Evolutionary conservation across 2,329 filamentous ascomycete species (phyloP).

Genomic region (Hypoxylon sp.): DNA sequence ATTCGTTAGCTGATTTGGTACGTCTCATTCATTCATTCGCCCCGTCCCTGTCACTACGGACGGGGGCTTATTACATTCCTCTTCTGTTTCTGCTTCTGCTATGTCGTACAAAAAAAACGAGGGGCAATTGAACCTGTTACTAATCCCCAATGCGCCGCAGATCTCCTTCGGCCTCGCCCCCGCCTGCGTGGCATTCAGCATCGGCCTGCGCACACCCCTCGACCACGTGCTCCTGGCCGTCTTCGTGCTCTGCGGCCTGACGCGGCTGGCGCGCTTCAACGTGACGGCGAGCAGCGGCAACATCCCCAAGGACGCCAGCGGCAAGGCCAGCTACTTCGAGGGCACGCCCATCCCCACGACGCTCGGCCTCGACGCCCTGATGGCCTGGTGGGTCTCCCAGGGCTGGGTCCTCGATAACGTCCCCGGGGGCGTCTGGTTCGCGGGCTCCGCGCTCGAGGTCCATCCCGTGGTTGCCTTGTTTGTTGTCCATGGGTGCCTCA

Average conservation of each 20-base stretch:
- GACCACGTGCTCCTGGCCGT: constrained; percentile 87
- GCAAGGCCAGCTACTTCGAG: constrained; percentile 97
- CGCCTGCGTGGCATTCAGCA: constrained; percentile 86
- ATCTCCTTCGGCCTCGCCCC: constrained; percentile 96
- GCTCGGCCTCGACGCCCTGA: constrained; percentile 82
- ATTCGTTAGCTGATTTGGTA: constrained; percentile 96
- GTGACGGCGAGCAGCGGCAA: constrained; percentile 81
- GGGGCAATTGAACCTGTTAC: neutral
- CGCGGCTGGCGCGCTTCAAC: constrained; percentile 95
- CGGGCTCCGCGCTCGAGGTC: constrained; percentile 81
- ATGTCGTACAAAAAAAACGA: neutral
- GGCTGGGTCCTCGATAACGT: constrained; percentile 84
- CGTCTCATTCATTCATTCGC: constrained; percentile 47
- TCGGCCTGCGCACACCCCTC: constrained; percentile 86
- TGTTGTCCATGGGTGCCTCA: constrained; percentile 88
- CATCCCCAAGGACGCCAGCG: constrained; percentile 90
- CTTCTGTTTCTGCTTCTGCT: neutral
- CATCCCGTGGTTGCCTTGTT: constrained; percentile 88
- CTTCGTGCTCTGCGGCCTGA: constrained; percentile 95
- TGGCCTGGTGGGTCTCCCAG: constrained; percentile 90
- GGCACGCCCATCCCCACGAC: constrained; percentile 96
- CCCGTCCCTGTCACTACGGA: constrained; percentile 5
- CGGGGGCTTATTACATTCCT: too few species aligned
- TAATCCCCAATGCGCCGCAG: constrained; percentile 61
- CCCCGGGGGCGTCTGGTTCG: constrained; percentile 79